Conservation (phyloP, 2,329 filamentous ascomycete genomes). For the Fusarium algeriense region DNA sequence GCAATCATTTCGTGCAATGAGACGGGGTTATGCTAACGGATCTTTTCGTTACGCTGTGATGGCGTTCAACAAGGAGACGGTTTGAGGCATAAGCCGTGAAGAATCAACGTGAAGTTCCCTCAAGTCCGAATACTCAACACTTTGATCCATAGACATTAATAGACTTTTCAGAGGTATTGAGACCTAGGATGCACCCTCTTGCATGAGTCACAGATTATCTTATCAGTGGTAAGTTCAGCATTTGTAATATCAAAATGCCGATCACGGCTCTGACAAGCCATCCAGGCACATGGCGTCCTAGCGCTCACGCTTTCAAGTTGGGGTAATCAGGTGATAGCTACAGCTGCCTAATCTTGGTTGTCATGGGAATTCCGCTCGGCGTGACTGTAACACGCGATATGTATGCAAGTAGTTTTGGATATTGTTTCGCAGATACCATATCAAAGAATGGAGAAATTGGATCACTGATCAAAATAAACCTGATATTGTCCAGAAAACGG, state of each 20-base stretch:
- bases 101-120: neutral
- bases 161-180: neutral
- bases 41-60: constrained; percentile 71
- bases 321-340: constrained; percentile 21
- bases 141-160: neutral
- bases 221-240: neutral
- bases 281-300: constrained; percentile 20
- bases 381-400: constrained; percentile 6
- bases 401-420: neutral
- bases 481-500: constrained; percentile 11
- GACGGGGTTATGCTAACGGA: constrained; percentile 69
- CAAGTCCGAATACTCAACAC: neutral
- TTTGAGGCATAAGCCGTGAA: neutral
- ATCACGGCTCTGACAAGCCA: constrained; percentile 11
- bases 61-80: constrained; percentile 61
- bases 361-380: neutral
- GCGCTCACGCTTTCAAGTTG: neutral
- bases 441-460: neutral
- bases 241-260: neutral
- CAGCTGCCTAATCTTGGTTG: constrained; percentile 12
- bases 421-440: neutral
- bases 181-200: neutral
- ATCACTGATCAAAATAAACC: constrained; percentile 11
- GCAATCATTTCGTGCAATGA: constrained; percentile 72
- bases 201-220: neutral